Base-by-base conservation (phyloP, 2,329 filamentous ascomycete genomes). In the Didymella keratinophila region DNA sequence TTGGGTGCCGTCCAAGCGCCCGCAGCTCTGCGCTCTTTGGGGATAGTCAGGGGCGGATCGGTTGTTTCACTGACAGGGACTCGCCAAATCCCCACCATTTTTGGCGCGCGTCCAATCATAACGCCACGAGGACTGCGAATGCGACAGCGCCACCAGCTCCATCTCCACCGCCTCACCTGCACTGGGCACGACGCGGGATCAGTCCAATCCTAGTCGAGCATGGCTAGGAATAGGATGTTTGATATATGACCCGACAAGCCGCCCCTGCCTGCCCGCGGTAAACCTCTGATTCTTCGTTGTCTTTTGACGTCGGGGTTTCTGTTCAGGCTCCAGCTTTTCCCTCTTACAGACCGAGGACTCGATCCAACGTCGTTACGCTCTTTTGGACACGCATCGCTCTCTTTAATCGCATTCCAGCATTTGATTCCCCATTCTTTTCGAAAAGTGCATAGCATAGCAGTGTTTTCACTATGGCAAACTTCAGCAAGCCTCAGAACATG, bases 311-410 rank as follows among this genome's bases (percentile, higher is more conserved):
- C 62, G 71, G 68, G 66, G 64, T 69, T 66, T 64, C 62, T 61
- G 63, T 52, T 59, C 53, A 58, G 39, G 46, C 59, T 51, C 23
- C 42, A 56, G 56, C 61, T 66, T 64, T 64, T 65, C 27, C 49
- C 58, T 52, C 39, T 54, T 60, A 48, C 56, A 71, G 71, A 72
- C 71, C 65, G 67, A 66, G 68, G 72, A 66, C 58, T 60, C 49
- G 42, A 56, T 69, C 70, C 70, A 49, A 68, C 62, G 72, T 75
- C 73, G 68, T 72, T 67, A 62, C 73, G 58, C 70, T 76, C 73
- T 69, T 76, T 76, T 67, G 56, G 59, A 61, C 25, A 41, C 52
- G 49, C 56, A 56, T 58, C 52, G 39, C 52, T 60, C 52, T 60
- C 56, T 63, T 63, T 61, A 52, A 46, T 57, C 42, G 47, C 46